A percentile compares a stretch with the other conserved stretches of the same genome.
Conservation (phyloP, 164 flowering plant species). For the Tinospora cordifolia region DNA sequence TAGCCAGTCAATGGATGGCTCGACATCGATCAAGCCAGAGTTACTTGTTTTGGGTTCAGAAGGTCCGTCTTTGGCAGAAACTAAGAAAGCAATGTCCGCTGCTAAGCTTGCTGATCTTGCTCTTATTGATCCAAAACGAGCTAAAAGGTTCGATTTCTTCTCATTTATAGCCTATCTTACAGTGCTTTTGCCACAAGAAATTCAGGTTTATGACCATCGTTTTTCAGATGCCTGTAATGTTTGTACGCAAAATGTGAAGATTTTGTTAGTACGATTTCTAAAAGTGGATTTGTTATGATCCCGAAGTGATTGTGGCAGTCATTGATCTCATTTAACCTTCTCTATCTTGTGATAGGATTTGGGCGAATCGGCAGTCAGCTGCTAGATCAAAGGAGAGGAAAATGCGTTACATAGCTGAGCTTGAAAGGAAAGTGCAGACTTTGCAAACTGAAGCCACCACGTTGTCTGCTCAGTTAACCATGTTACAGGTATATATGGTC, state of each 20-base stretch:
- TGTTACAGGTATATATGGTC: slow-evolving; percentile 97
- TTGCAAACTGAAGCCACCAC: slow-evolving; percentile 99
- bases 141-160: slow-evolving; percentile 56
- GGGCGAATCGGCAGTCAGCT: slow-evolving; percentile 99
- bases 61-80: slow-evolving; percentile 44
- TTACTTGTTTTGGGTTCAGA: slow-evolving; percentile 66
- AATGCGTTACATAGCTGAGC: slow-evolving; percentile 79
- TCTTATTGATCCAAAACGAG: slow-evolving; percentile 90
- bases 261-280: not conserved
- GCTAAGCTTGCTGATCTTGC: slow-evolving; percentile 97
- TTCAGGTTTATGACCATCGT: not conserved
- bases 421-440: slow-evolving; percentile 91
- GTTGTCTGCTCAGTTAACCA: slow-evolving; percentile 89
- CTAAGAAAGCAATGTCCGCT: slow-evolving; percentile 92
- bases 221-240: not conserved
- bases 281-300: not conserved
- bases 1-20: slow-evolving; percentile 97
- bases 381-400: slow-evolving; percentile 96
- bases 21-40: slow-evolving; percentile 75
- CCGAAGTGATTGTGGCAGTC: not conserved
- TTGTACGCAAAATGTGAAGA: not conserved
- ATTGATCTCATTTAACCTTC: not conserved
- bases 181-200: not conserved
- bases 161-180: not conserved
- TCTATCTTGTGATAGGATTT: slow-evolving; percentile 45